Evolutionary conservation across 495 filamentous ascomycete species (phyloP).

Genomic region (Trichoderma orchidacearum): DNA sequence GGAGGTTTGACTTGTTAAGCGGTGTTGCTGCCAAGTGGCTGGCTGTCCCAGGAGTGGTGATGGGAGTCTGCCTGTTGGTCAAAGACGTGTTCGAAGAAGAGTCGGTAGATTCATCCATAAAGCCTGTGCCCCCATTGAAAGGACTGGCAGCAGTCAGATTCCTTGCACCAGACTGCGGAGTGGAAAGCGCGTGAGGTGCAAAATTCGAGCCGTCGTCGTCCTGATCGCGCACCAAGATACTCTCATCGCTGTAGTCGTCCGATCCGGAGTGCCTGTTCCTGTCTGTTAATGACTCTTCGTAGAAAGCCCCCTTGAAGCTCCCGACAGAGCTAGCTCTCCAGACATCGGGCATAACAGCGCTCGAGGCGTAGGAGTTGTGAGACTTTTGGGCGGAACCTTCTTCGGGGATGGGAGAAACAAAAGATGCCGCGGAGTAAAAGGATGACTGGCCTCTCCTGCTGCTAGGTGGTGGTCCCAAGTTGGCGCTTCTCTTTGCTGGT

Average conservation of each 20-base stretch:
- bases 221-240: slow-evolving; percentile 37
- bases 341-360: slow-evolving; percentile 60
- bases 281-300: slow-evolving; percentile 34
- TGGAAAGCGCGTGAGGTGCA: not conserved
- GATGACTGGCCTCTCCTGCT: slow-evolving; percentile 55
- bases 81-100: slow-evolving; percentile 10
- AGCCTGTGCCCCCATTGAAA: slow-evolving; percentile 26
- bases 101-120: slow-evolving; percentile 26
- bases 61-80: not conserved
- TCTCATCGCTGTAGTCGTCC: slow-evolving; percentile 44
- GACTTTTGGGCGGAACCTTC: slow-evolving; percentile 42
- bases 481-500: slow-evolving; percentile 37
- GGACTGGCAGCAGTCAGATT: slow-evolving; percentile 2
- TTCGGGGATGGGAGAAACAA: slow-evolving; percentile 80
- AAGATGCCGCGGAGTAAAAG: slow-evolving; percentile 63
- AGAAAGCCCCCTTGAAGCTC: slow-evolving; percentile 28
- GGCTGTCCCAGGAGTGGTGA: not conserved
- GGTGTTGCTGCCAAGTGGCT: not conserved
- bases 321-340: slow-evolving; percentile 38
- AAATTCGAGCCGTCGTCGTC: too few relatives aligned
- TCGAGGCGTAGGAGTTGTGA: slow-evolving; percentile 68
- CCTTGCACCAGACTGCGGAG: not conserved
- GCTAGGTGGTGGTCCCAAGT: slow-evolving; percentile 51
- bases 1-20: slow-evolving; percentile 1
- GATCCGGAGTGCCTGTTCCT: slow-evolving; percentile 24